Percentiles rank a stretch among this genome's conserved stretches.
These are phyloP conservation scores for Pyracantha coccinea DNA, from an alignment of 331 rosid genomes.

Conservation along the genomic window DNA sequence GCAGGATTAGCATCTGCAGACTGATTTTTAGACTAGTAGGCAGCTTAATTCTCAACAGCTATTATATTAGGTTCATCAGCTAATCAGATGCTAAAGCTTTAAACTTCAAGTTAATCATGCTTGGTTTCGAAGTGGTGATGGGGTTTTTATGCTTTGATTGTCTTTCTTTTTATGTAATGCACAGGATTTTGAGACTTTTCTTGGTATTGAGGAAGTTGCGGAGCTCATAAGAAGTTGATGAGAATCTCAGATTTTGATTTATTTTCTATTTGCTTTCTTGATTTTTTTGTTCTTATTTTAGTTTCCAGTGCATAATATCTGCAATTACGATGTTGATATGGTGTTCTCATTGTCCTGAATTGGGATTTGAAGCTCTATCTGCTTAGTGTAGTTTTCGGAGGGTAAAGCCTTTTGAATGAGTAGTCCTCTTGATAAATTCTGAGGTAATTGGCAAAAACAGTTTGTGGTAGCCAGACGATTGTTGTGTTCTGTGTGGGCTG, in stretches of 20 bases:
- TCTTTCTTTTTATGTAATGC: conserved; percentile 3
- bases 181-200: conserved; percentile 75
- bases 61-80: conserved; percentile 83
- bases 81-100: conserved; percentile 65
- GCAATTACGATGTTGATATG: too few relatives aligned
- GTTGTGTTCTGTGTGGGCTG: background rate
- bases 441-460: background rate
- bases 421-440: too few relatives aligned
- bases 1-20: too few relatives aligned
- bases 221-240: conserved; percentile 76
- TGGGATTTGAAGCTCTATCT: background rate
- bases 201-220: conserved; percentile 85
- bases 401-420: background rate
- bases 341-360: background rate
- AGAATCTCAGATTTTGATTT: conserved; percentile 63
- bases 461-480: background rate
- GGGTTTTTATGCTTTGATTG: background rate
- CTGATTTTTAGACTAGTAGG: too few relatives aligned
- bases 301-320: too few relatives aligned
- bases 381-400: background rate
- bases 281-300: background rate
- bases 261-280: background rate
- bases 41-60: too few relatives aligned
- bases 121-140: background rate
- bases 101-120: background rate